These are phyloP conservation scores for Clonostachys byssicola DNA, from an alignment of 2,329 filamentous ascomycete species.

Conservation along the genomic window DNA sequence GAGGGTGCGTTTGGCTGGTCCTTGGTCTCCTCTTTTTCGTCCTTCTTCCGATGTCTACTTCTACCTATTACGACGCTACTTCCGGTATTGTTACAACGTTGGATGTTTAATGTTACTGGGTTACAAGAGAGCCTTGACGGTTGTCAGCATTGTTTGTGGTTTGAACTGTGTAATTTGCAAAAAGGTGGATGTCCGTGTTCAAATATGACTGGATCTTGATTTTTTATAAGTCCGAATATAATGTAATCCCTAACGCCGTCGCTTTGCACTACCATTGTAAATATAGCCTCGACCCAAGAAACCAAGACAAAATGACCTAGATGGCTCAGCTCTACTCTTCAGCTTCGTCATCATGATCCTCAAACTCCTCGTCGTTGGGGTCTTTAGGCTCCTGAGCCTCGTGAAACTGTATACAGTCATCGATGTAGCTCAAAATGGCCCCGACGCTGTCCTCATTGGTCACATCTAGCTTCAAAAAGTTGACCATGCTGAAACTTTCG, in stretches of 20 bases:
- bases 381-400: conserved; percentile 91
- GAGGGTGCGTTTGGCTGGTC: no score
- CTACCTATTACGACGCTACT: no score
- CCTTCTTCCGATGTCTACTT: no score
- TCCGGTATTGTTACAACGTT: no score
- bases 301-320: background rate
- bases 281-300: conserved; percentile 5
- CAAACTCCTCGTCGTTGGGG: conserved; percentile 56
- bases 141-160: conserved; percentile 1
- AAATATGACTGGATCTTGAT: background rate
- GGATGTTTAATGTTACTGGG: no score
- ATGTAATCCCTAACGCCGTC: conserved; percentile 16
- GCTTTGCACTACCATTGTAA: conserved; percentile 18
- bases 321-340: conserved; percentile 7
- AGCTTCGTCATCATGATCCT: conserved; percentile 24
- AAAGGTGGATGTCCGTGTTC: no score
- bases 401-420: conserved; percentile 90
- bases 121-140: no score
- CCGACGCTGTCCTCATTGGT: conserved; percentile 90
- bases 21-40: no score
- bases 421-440: conserved; percentile 82
- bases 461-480: conserved; percentile 83
- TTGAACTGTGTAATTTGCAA: conserved; percentile 1
- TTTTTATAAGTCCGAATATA: background rate
- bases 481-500: conserved; percentile 97